These are phyloP conservation scores for Clitopilus hobsonii DNA, from an alignment of 768 basidiomycete species.

Conservation along the genomic window DNA sequence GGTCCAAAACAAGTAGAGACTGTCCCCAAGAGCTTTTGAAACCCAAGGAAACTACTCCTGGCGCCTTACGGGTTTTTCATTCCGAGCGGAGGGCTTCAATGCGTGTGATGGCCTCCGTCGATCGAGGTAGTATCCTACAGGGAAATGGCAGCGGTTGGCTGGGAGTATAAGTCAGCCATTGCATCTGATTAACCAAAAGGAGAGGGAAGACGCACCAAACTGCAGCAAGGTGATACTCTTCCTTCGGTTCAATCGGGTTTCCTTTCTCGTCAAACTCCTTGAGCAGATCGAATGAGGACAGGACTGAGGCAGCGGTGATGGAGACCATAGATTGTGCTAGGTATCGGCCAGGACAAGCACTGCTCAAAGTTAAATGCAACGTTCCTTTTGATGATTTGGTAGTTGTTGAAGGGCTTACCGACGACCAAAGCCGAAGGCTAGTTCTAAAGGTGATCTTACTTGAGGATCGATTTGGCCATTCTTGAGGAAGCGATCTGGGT, in stretches of 20 bases:
- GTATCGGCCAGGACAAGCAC: conserved; percentile 16
- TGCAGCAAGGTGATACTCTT: conserved; percentile 4
- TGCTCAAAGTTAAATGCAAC: neutral
- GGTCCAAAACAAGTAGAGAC: neutral
- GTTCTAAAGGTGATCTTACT: conserved; percentile 5
- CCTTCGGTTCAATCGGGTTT: conserved; percentile 8
- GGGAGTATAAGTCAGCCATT: neutral
- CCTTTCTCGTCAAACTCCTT: conserved; percentile 17
- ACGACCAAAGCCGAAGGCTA: conserved; percentile 19
- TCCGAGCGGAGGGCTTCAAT: neutral
- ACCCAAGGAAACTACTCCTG: too few relatives aligned
- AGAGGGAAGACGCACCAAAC: neutral
- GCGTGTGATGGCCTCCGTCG: neutral
- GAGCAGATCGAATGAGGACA: conserved; percentile 20
- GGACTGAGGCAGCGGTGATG: conserved; percentile 17
- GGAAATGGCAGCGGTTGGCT: neutral
- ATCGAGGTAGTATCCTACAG: neutral
- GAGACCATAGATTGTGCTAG: conserved; percentile 19
- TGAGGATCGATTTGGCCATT: conserved; percentile 15
- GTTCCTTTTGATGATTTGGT: too few relatives aligned
- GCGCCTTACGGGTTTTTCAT: neutral
- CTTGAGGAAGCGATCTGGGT: conserved; percentile 30
- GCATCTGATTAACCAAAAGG: neutral
- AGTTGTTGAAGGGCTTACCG: conserved; percentile 11
- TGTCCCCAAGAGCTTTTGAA: too few relatives aligned